Percentiles rank a stretch among this genome's conserved stretches.
phyloP scores from a whole-genome alignment of 106 monocot species.

The Dactylorhiza incarnata region DNA sequence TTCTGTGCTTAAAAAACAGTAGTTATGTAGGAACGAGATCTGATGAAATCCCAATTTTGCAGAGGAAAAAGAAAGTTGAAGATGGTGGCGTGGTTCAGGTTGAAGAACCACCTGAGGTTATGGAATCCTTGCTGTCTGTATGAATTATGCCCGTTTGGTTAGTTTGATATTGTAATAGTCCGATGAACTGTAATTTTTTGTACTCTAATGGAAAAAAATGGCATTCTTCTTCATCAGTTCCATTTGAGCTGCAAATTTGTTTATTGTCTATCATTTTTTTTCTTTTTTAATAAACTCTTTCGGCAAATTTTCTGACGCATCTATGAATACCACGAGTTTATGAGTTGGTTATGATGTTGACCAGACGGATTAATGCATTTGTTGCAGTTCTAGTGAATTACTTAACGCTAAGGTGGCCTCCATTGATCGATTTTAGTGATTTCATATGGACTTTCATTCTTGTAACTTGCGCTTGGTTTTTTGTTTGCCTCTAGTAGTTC shows the following conservation, averaged over 20 bases:
- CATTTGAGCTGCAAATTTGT: neutral
- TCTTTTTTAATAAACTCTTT: no score
- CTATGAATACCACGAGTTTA: no score
- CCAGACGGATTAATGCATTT: no score
- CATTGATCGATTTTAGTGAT: no score
- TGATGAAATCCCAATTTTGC: conserved; percentile 3
- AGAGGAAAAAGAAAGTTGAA: neutral
- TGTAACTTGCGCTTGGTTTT: no score
- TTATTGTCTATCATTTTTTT: neutral
- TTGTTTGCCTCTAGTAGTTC: no score
- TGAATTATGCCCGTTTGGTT: neutral
- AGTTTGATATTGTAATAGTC: neutral
- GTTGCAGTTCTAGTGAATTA: no score
- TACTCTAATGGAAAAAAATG: neutral
- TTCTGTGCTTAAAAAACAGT: neutral
- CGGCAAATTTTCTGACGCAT: neutral
- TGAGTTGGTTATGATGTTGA: no score
- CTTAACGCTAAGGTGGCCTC: no score
- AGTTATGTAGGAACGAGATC: neutral
- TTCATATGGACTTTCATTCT: no score
- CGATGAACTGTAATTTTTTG: neutral
- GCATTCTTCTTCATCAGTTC: neutral
- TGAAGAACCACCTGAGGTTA: neutral
- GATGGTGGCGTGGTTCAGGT: neutral
- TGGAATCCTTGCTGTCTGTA: neutral